Base-by-base conservation (phyloP, 768 basidiomycete species). In the Kwoniella mangroviensis region DNA sequence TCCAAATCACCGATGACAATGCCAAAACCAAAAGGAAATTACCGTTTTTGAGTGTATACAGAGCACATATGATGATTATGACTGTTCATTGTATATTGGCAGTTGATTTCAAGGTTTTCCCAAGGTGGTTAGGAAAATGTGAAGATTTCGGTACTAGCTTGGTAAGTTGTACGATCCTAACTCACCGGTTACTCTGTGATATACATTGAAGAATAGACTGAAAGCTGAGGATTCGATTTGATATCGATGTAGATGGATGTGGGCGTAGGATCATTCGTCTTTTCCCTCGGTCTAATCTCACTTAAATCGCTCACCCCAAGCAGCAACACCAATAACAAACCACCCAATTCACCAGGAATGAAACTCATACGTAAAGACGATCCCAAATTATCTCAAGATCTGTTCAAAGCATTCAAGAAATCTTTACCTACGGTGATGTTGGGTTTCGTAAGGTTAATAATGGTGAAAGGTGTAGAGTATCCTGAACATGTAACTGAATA, bases 401-500 rank as follows among this genome's bases (percentile, higher is more conserved):
- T 85, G 11, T 75, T 61, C 21, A 17, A 24, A 2, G 85, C 87
- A 1, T 72, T 86, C n/a, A 85, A 85, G 24, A 93, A 91, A 81
- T 85, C 86, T 4, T 62, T 89, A 0, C 92, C 93, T 0, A 80
- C 96, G 55, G 85, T 94, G 11, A 76, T 86, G 0, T 85, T 98
- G 1, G 97, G 94, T 0, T 42, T 95, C 0, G 78, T 92, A 0
- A 86, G 97, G 3, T 89, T 97, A 1, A 55, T 92, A 0, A 86
- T 94, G 43, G 94, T 99, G 28, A 98, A 99, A 82, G 93, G 92
- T 12, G 89, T 90, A 0, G 92, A 94, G 66, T 99, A 99, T 82
- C 97, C 96, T 4, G 97, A 98, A 85, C 97, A 98, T 69, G 90
- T 91, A 65, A 90, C 94, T 0, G 97, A 99, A 84, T 98, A 98